These are phyloP conservation scores for Vickermania spadyakhi DNA, from an alignment of 208 protist species.

Conservation along the genomic window DNA sequence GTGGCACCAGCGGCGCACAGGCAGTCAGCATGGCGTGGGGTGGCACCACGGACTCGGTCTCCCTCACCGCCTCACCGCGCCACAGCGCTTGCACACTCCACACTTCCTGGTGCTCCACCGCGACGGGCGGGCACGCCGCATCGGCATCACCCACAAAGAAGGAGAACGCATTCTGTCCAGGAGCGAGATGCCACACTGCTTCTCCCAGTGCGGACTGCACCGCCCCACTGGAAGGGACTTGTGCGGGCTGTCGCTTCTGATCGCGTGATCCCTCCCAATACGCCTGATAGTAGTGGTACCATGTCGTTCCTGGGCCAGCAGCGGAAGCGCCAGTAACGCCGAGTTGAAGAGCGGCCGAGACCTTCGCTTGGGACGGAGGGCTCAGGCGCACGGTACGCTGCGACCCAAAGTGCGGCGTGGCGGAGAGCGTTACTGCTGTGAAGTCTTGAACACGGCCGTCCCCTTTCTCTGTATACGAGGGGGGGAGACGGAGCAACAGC, in stretches of 20 bases:
- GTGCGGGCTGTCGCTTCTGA: no score
- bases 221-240: no score
- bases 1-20: constrained; percentile 26
- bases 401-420: neutral
- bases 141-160: constrained; percentile 67
- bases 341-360: no score
- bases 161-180: constrained; percentile 54
- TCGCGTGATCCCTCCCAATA: no score
- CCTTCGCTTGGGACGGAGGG: no score
- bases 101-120: constrained; percentile 50
- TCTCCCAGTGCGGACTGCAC: no score
- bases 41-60: constrained; percentile 16
- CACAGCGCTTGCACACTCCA: constrained; percentile 52
- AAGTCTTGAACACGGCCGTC: neutral
- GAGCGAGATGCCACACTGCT: constrained; percentile 48
- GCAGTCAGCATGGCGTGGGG: constrained; percentile 30
- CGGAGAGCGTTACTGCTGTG: neutral
- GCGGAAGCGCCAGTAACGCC: no score
- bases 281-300: no score
- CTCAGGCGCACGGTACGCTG: no score
- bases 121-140: constrained; percentile 59
- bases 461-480: neutral
- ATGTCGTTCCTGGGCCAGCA: no score
- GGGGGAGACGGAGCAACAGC: neutral
- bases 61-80: neutral